These are phyloP conservation scores for Nidula microcarpa DNA, from an alignment of 768 basidiomycete species.

Conservation along the genomic window DNA sequence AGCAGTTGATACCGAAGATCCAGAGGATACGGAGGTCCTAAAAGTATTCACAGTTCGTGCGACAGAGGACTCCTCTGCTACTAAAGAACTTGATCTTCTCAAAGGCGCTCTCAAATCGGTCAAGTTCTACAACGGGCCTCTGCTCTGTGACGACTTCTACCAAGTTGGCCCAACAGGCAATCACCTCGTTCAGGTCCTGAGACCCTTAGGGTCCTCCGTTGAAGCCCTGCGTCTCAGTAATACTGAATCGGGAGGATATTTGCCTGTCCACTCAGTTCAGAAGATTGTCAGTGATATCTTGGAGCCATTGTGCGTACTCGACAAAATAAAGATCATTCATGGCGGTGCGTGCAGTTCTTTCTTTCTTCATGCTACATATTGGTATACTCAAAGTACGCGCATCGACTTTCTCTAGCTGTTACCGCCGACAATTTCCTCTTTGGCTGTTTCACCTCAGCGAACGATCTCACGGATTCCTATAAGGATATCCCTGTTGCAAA, in stretches of 20 bases:
- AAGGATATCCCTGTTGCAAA: neutral
- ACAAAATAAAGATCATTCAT: constrained; percentile 4
- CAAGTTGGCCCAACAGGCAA: constrained; percentile 5
- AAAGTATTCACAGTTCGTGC: constrained; percentile 8
- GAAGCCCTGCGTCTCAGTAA: constrained; percentile 8
- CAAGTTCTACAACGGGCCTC: constrained; percentile 1
- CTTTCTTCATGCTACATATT: neutral
- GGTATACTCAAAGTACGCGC: neutral
- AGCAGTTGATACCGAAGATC: constrained; percentile 12
- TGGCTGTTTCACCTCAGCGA: neutral
- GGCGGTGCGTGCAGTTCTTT: constrained; percentile 5
- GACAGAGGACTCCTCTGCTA: constrained; percentile 2
- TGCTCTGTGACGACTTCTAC: constrained; percentile 5
- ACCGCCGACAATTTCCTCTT: constrained; percentile 8
- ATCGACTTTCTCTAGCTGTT: constrained; percentile 1
- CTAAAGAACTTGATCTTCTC: constrained; percentile 2
- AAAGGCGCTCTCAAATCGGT: neutral
- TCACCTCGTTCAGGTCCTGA: constrained; percentile 7
- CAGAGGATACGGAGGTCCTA: constrained; percentile 1
- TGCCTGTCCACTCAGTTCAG: constrained; percentile 9
- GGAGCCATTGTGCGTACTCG: neutral
- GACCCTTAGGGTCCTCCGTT: constrained; percentile 6
- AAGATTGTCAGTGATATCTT: constrained; percentile 7
- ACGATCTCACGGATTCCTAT: constrained; percentile 1
- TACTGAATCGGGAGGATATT: neutral